Percentiles rank a stretch among this genome's conserved stretches.
Conservation (phyloP, 2,329 filamentous ascomycete genomes). For the Cercospora zeae-maydis region DNA sequence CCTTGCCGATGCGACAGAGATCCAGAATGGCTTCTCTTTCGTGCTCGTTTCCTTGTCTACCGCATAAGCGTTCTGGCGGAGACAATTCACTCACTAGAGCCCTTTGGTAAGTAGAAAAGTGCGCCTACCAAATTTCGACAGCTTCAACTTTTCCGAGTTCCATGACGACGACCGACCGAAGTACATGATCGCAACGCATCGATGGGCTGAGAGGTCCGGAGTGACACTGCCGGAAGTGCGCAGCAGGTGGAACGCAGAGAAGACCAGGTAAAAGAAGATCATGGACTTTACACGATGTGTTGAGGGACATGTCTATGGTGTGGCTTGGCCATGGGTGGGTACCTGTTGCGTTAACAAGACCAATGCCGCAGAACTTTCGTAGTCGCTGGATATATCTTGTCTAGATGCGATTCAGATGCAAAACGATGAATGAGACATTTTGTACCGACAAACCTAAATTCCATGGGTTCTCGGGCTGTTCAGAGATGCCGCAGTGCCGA, state of each 20-base stretch:
- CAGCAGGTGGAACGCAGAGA: slow-evolving; percentile 13
- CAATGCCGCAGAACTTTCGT: slow-evolving; percentile 21
- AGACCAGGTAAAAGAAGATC: slow-evolving; percentile 21
- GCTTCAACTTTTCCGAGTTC: slow-evolving; percentile 18
- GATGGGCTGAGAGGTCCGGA: slow-evolving; percentile 15
- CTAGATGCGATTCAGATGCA: too few species aligned
- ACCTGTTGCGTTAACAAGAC: slow-evolving; percentile 28
- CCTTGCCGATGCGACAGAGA: neutral
- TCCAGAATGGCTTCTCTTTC: neutral
- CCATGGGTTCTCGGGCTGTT: too few species aligned
- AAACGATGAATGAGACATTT: too few species aligned
- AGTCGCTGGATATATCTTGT: slow-evolving; percentile 11
- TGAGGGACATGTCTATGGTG: slow-evolving; percentile 3
- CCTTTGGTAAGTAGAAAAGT: neutral
- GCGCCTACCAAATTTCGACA: slow-evolving; percentile 18
- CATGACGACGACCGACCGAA: slow-evolving; percentile 15
- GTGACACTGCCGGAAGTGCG: slow-evolving; percentile 17
- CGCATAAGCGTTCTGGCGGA: neutral
- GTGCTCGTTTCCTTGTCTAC: neutral
- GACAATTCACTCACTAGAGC: neutral
- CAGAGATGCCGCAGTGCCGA: too few species aligned
- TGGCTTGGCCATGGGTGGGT: slow-evolving; percentile 27
- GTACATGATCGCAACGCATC: slow-evolving; percentile 24
- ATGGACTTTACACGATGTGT: slow-evolving; percentile 21
- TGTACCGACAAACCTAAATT: too few species aligned